Evolutionary conservation across 805 yeast genomes (phyloP), one percentile per base, ranked within the genome.

Genomic region (Ogataea degrootiae): DNA sequence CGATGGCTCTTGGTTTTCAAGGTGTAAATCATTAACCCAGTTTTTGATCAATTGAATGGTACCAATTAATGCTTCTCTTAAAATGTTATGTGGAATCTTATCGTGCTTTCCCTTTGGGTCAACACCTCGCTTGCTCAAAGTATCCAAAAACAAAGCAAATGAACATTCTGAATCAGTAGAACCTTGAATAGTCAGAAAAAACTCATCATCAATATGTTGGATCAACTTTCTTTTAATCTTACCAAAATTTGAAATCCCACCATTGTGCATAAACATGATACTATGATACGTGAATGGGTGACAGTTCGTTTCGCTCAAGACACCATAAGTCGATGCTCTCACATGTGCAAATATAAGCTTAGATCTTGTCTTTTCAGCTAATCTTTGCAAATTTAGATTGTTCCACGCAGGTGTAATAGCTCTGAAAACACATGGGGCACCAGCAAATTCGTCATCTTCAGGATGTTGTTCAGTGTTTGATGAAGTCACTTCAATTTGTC

Each of bases 381-480:
- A 70, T 35, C 90, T 80, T 49, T 88, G 92, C 47, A 94, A 70
- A 60, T 94, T 94, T 60, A 87, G 80, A 66, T 94, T 94, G 69
- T 94, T 94, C 99, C 99, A 94, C 0, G 97, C 96, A 0, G 99
- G 99, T 0, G 99, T 94, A 42, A 91, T 94, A 12, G 98, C 98
- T 57, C 89, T 83, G 71, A 87, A 94, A 2, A 90, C 77, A 66
- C 98, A 94, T 23, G 99, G 98, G 2, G 89, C 87, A 39, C 80
- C 79, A 11, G 62, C 53, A 31, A 40, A 37, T 19, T 49, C 47
- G n/a, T 48, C 53, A 8, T 42, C 52, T 6, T 48, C 21, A 1
- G 43, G 44, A 11, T 51, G 49, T 14, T 40, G 35, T 8, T 39
- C 48, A 38, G 29, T 43, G 22, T 39, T 38, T 19, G 17, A 6